Evolutionary conservation across 2,329 filamentous ascomycete genomes (phyloP).

Genomic region (Ascochyta clinopodiicola): DNA sequence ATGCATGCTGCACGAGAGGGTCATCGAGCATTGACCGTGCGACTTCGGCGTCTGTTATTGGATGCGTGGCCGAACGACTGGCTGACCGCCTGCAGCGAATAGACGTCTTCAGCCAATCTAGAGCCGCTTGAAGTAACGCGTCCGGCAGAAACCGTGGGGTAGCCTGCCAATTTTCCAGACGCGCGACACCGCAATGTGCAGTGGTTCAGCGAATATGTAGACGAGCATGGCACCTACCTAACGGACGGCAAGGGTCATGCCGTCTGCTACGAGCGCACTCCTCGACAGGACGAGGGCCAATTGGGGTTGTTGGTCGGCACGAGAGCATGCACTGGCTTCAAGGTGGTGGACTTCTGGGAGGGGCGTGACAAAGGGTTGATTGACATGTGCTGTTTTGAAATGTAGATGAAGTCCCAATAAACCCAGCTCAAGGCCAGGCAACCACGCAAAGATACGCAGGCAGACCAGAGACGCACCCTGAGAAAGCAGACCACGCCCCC

Average conservation of each 20-base stretch:
- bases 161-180: constrained; percentile 40
- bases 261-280: constrained; percentile 8
- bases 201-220: constrained; percentile 27
- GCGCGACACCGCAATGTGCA: constrained; percentile 33
- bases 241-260: constrained; percentile 12
- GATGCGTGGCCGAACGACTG: constrained; percentile 24
- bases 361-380: constrained; percentile 23
- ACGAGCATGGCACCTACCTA: constrained; percentile 22
- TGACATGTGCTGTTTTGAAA: constrained; percentile 28
- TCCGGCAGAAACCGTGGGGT: constrained; percentile 48
- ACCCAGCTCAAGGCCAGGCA: constrained; percentile 23
- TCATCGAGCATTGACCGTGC: constrained; percentile 35
- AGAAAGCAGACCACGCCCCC: constrained; percentile 30
- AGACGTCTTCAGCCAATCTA: constrained; percentile 25
- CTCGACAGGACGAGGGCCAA: constrained; percentile 16
- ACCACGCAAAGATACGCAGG: constrained; percentile 25
- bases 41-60: constrained; percentile 41
- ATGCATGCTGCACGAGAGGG: constrained; percentile 32
- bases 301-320: constrained; percentile 15
- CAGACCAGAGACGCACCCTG: constrained; percentile 27
- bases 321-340: constrained; percentile 21
- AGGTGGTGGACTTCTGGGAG: constrained; percentile 18
- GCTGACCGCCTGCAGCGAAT: constrained; percentile 34
- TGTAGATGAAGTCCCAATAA: not conserved
- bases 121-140: constrained; percentile 33